These are phyloP conservation scores for Neurospora hispaniola DNA, from an alignment of 495 filamentous ascomycete genomes.

Conservation along the genomic window DNA sequence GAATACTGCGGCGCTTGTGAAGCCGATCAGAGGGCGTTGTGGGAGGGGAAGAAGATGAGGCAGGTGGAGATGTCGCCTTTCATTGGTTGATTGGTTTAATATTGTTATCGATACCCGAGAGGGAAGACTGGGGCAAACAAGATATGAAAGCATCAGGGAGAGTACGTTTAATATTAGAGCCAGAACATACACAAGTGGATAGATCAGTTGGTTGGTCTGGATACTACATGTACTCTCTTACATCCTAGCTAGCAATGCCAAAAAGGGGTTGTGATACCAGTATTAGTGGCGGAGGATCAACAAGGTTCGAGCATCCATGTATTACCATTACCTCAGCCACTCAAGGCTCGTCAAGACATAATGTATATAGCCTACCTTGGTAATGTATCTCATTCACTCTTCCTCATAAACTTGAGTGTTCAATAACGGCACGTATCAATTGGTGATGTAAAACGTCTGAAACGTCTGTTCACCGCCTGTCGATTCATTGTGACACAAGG, in stretches of 20 bases:
- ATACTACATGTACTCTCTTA: not conserved
- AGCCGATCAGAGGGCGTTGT: slow-evolving; percentile 39
- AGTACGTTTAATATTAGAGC: not conserved
- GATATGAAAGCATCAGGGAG: not conserved
- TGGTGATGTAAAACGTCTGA: too few species aligned
- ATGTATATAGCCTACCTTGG: too few species aligned
- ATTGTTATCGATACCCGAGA: not conserved
- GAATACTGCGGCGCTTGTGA: slow-evolving; percentile 68
- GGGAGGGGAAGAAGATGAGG: slow-evolving; percentile 6
- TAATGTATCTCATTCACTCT: too few species aligned
- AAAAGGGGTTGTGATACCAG: too few species aligned
- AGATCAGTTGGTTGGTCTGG: not conserved
- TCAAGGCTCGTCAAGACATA: too few species aligned
- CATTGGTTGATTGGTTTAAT: not conserved
- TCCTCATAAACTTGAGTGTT: too few species aligned
- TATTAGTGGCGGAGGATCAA: too few species aligned
- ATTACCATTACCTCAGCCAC: not conserved
- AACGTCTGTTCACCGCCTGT: not conserved
- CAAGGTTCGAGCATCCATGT: not conserved
- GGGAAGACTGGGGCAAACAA: not conserved
- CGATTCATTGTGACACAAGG: not conserved
- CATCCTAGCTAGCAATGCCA: not conserved
- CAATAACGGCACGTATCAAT: too few species aligned
- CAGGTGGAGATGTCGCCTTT: not conserved
- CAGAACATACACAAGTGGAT: not conserved